Percentiles rank a stretch among this genome's conserved stretches.
phyloP scores from a whole-genome alignment of 257 asterid genomes.

The Fraxinus excelsior region DNA sequence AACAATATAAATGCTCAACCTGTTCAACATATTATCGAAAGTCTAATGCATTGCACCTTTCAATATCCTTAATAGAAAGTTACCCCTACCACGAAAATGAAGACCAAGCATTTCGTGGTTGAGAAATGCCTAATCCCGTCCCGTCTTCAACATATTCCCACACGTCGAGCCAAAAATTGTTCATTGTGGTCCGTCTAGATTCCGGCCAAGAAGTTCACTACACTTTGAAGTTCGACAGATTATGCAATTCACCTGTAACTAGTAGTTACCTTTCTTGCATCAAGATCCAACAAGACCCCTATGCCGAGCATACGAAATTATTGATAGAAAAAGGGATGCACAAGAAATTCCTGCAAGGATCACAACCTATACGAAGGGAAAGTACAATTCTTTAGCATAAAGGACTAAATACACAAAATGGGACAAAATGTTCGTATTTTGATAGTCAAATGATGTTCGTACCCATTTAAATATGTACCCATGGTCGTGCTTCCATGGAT shows the following conservation, averaged over 20 bases:
- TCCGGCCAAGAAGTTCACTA: neutral
- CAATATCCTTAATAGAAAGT: no score
- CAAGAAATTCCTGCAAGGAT: slow-evolving; percentile 52
- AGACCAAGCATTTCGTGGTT: neutral
- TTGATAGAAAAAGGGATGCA: slow-evolving; percentile 59
- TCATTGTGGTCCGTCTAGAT: neutral
- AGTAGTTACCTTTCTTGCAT: neutral
- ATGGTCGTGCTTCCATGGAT: slow-evolving; percentile 72
- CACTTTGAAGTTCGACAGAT: neutral
- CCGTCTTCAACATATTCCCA: neutral
- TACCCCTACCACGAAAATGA: neutral
- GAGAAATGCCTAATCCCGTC: neutral
- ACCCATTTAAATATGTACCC: slow-evolving; percentile 88
- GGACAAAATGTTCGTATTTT: neutral
- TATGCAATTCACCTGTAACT: neutral
- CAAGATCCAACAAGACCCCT: slow-evolving; percentile 71
- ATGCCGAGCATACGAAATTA: slow-evolving; percentile 76
- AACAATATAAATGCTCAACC: no score
- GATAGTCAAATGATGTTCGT: neutral
- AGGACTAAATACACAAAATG: neutral
- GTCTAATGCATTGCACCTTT: neutral
- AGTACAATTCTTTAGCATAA: neutral
- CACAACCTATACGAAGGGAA: slow-evolving; percentile 56
- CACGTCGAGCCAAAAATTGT: neutral
- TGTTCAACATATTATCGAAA: neutral